These are phyloP conservation scores for Naganishia onofrii DNA, from an alignment of 768 basidiomycete genomes.

Conservation along the genomic window DNA sequence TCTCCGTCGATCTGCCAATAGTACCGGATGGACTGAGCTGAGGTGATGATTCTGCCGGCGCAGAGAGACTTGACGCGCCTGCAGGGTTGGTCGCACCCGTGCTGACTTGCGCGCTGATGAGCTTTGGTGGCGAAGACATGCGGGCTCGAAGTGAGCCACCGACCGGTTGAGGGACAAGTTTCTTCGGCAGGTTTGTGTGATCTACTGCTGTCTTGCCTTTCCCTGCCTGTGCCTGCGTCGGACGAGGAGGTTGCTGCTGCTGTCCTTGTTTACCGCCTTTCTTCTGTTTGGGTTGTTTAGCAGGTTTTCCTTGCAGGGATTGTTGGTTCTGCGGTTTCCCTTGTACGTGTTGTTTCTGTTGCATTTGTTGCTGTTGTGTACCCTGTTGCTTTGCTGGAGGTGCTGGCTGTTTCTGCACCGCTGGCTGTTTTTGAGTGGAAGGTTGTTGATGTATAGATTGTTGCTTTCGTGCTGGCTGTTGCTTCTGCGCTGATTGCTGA, in stretches of 20 bases:
- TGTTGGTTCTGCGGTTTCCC: neutral
- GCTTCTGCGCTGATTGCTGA: neutral
- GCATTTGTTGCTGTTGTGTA: neutral
- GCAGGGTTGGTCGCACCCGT: too few relatives aligned
- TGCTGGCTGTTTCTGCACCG: conserved; percentile 1
- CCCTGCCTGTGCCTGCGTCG: neutral
- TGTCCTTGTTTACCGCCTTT: neutral
- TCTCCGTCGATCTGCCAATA: neutral
- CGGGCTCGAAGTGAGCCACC: conserved; percentile 5
- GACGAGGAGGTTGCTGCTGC: neutral
- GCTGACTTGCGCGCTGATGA: neutral
- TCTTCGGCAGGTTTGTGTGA: neutral
- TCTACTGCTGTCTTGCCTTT: neutral
- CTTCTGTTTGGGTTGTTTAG: conserved; percentile 6
- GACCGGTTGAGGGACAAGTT: neutral
- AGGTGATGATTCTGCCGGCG: neutral
- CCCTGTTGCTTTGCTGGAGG: neutral
- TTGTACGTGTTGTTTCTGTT: conserved; percentile 6
- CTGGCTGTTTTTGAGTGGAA: neutral
- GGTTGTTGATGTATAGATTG: neutral
- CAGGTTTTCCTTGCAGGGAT: neutral
- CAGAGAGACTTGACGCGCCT: neutral
- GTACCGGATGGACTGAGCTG: neutral
- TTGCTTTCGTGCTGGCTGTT: neutral
- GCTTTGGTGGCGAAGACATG: conserved; percentile 17